These are phyloP conservation scores for Eutrema heterophyllum DNA, from an alignment of 345 rosid species.

Conservation along the genomic window DNA sequence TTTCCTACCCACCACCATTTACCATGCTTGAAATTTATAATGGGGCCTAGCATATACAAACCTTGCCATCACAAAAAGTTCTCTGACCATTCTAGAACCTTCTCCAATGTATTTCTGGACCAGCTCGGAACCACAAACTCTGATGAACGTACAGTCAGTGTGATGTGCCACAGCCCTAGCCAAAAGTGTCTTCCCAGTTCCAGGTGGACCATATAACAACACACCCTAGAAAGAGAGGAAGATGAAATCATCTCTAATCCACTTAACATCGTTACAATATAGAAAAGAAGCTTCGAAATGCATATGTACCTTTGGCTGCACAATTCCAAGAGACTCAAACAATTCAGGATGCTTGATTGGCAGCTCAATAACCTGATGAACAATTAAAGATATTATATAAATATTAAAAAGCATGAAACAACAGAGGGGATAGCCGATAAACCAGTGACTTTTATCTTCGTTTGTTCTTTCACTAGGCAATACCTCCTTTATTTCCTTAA, in stretches of 20 bases:
- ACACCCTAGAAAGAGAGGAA: slow-evolving; percentile 57
- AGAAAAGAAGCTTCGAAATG: background rate
- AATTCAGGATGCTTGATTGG: slow-evolving; percentile 98
- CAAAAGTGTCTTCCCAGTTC: slow-evolving; percentile 94
- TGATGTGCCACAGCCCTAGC: slow-evolving; percentile 99
- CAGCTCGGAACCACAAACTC: slow-evolving; percentile 97
- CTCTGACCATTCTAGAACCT: slow-evolving; percentile 99
- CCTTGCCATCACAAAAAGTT: slow-evolving; percentile 99
- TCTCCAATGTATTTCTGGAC: slow-evolving; percentile 99
- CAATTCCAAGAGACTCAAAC: slow-evolving; percentile 97
- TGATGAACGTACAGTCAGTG: slow-evolving; percentile 97
- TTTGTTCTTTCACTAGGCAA: background rate
- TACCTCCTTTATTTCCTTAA: slow-evolving; percentile 98
- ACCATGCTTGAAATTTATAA: background rate
- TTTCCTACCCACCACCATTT: background rate
- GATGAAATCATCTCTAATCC: background rate
- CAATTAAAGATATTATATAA: background rate
- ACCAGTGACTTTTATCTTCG: background rate
- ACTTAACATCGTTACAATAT: background rate
- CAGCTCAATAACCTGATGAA: slow-evolving; percentile 86
- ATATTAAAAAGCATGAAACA: background rate
- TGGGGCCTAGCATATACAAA: slow-evolving; percentile 24
- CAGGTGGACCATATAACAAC: slow-evolving; percentile 95
- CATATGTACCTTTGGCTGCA: slow-evolving; percentile 84
- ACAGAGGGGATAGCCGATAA: background rate